A percentile compares a stretch with the other conserved stretches of the same genome.
Evolutionary conservation across 106 monocot species (phyloP).

Genomic region (Chionographis japonica): DNA sequence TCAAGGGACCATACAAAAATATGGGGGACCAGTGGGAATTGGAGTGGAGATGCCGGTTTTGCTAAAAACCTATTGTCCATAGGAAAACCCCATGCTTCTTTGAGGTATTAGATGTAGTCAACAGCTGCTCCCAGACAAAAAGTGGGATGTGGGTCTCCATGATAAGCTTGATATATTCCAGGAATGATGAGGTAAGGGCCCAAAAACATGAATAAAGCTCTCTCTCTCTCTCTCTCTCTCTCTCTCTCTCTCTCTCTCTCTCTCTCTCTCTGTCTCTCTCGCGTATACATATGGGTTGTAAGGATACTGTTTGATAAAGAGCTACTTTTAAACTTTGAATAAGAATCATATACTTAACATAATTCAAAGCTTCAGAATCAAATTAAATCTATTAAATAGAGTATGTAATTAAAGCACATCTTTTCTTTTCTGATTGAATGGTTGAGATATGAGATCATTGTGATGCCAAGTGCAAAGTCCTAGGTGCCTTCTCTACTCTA

Average conservation of each 20-base stretch:
- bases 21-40: conserved; percentile 6
- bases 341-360: too few species aligned
- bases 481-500: too few species aligned
- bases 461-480: background rate
- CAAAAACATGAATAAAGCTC: conserved; percentile 16
- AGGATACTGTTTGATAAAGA: too few species aligned
- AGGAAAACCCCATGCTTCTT: conserved; percentile 26
- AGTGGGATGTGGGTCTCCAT: conserved; percentile 34
- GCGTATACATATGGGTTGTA: too few species aligned
- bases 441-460: background rate
- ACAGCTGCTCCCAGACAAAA: conserved; percentile 38
- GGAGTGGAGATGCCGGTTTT: background rate
- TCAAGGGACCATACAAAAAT: conserved; percentile 2
- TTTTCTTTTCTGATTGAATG: background rate
- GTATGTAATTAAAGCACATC: too few species aligned
- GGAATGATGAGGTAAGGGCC: conserved; percentile 45
- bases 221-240: background rate
- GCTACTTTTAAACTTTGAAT: too few species aligned
- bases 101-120: conserved; percentile 11
- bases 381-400: too few species aligned
- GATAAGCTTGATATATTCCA: conserved; percentile 35
- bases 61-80: conserved; percentile 27
- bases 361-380: too few species aligned
- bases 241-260: too few species aligned
- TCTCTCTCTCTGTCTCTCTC: too few species aligned